Evolutionary conservation across 768 basidiomycete species (phyloP).

Genomic region (Rhizopogon salebrosus): DNA sequence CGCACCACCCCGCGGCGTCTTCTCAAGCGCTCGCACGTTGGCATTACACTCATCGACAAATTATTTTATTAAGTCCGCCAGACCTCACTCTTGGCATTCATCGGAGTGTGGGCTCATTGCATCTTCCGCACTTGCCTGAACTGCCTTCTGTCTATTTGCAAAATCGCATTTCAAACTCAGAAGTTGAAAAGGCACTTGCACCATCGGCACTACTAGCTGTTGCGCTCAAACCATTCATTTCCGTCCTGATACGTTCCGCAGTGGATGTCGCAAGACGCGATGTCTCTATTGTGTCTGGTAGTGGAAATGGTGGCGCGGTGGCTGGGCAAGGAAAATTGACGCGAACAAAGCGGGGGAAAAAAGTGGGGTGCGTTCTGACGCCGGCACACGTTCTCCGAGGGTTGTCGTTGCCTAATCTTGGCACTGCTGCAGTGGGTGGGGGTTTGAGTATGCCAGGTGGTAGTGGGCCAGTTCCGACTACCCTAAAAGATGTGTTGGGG

Average conservation of each 20-base stretch:
- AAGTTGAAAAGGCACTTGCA: slow-evolving; percentile 23
- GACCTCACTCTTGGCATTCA: slow-evolving; percentile 27
- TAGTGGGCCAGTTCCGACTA: slow-evolving; percentile 3
- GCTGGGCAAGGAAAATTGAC: slow-evolving; percentile 12
- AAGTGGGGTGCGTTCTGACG: slow-evolving; percentile 26
- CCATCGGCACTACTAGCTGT: slow-evolving; percentile 34
- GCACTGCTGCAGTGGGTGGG: neutral
- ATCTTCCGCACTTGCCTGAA: slow-evolving; percentile 17
- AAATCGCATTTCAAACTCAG: slow-evolving; percentile 8
- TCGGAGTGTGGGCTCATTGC: slow-evolving; percentile 12
- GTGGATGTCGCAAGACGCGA: slow-evolving; percentile 29
- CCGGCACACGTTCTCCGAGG: slow-evolving; percentile 38
- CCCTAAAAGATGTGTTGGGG: slow-evolving; percentile 13
- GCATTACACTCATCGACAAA: slow-evolving; percentile 18
- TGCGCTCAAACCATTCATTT: slow-evolving; percentile 26
- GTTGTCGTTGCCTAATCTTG: slow-evolving; percentile 14
- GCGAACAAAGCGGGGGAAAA: slow-evolving; percentile 19
- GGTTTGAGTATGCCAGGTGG: neutral
- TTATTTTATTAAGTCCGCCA: slow-evolving; percentile 17
- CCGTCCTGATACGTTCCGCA: slow-evolving; percentile 28
- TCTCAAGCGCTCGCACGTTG: slow-evolving; percentile 8
- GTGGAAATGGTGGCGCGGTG: slow-evolving; percentile 10
- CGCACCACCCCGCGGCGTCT: slow-evolving; percentile 2
- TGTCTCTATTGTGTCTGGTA: slow-evolving; percentile 15
- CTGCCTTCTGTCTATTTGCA: slow-evolving; percentile 7